Conservation (phyloP, 2,329 filamentous ascomycete genomes). For the Ambrosiella cleistominuta region DNA sequence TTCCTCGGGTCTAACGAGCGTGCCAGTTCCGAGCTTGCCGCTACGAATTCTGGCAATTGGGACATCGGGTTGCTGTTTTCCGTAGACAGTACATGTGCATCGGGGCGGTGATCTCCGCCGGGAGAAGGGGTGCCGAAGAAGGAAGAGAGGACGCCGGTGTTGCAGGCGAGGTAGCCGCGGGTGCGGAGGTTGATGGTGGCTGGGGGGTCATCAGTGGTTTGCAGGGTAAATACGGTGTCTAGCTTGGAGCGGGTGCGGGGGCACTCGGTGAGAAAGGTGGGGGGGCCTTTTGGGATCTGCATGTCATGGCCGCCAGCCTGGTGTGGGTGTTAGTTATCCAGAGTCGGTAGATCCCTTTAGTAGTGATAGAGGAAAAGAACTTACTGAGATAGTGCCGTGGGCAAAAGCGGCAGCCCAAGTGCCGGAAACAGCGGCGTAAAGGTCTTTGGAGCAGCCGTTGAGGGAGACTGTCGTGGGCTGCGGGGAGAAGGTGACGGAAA, state of each 20-base stretch:
- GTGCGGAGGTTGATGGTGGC: constrained; percentile 31
- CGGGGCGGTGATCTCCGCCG: too few species aligned
- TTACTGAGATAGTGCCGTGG: constrained; percentile 29
- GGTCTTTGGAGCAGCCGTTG: constrained; percentile 22
- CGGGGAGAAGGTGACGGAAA: constrained; percentile 23
- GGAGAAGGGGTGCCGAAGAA: constrained; percentile 17
- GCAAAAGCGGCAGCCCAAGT: constrained; percentile 32
- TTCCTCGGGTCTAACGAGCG: constrained; percentile 21
- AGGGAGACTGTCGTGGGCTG: background rate
- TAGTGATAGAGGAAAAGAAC: constrained; percentile 20
- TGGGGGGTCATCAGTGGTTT: constrained; percentile 29
- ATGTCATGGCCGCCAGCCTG: constrained; percentile 27
- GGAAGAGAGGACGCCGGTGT: constrained; percentile 26
- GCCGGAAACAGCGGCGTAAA: constrained; percentile 30
- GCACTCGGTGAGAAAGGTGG: background rate
- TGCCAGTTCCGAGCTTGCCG: background rate
- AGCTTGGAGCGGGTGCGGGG: constrained; percentile 6
- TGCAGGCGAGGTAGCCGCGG: constrained; percentile 29
- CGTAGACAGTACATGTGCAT: too few species aligned
- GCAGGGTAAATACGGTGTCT: constrained; percentile 27
- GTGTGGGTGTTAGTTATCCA: background rate
- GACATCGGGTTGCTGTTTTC: background rate
- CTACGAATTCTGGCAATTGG: background rate
- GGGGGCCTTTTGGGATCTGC: background rate
- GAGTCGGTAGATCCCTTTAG: constrained; percentile 17